Evolutionary conservation across 352 stramenopile genomes (phyloP), one percentile per base, ranked within the genome.

Genomic region (Globisporangium abappressorium): DNA sequence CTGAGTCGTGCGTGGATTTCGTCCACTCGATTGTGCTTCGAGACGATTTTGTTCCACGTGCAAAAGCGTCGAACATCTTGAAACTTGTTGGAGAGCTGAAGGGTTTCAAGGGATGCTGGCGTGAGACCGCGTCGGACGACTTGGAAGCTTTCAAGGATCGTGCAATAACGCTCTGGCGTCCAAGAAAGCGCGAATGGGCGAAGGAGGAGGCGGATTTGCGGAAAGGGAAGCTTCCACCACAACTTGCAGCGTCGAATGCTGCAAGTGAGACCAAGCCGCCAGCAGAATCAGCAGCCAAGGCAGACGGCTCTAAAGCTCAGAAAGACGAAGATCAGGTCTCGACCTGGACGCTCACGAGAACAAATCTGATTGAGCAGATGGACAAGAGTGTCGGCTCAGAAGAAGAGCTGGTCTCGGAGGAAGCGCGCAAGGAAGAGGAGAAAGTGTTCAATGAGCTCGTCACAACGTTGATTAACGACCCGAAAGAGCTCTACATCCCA

Each of bases 11-110:
- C 53, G 72, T 78, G 24, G 70, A 80, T 49, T 96, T 93, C 59
- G 88, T 96, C 24, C 81, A 93, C 62, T 96, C 88, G 33, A 84
- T 94, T 53, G 85, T 96, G 28, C 75, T 96, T 30, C 86, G 88
- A 34, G 88, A 96, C 70, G 88, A 96, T 55, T 89, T 94, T 68
- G 88, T 96, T 1, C 88, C 88, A 30, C 85, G 87, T 47, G 83
- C 87, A 3, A 95, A 94, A 66, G 87, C 87, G 24, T 86, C 87
- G 8, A 95, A 95, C 61, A 89, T 94, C 64, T 58, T 93, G 12
- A 91, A 89, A 43, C 80, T 95, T 11, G 75, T 93, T 14, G 64
- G 78, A 8, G 84, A 93, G 54, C 70, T 95, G 38, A 85, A 92
- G 12, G 85, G 86, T 9, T 95, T 95, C 68, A 92, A 91, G 67